Percentiles rank a stretch among this genome's conserved stretches.
Conservation (phyloP, 495 filamentous ascomycete genomes). For the Aspergillus saccharolyticus region DNA sequence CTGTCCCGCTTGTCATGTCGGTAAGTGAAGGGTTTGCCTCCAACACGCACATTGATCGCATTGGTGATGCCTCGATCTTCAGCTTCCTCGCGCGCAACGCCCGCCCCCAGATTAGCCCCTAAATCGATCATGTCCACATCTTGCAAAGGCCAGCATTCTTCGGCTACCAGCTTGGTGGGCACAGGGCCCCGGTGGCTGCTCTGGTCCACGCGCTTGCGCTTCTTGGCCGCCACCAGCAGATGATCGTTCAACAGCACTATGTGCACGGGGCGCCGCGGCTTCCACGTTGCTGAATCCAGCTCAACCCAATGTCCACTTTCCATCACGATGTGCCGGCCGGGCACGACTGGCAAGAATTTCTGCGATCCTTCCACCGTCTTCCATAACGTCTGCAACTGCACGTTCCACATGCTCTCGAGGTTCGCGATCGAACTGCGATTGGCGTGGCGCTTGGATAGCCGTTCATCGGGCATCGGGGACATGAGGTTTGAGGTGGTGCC, state of each 20-base stretch:
- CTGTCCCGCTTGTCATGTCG: conserved; percentile 70
- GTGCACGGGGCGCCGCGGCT: conserved; percentile 75
- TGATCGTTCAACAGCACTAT: conserved; percentile 94
- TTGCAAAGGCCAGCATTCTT: conserved; percentile 89
- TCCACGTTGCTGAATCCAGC: conserved; percentile 95
- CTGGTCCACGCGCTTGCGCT: conserved; percentile 80
- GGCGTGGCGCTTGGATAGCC: conserved; percentile 42
- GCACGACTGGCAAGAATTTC: conserved; percentile 87
- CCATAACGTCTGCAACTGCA: conserved; percentile 76
- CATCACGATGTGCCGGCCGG: conserved; percentile 84
- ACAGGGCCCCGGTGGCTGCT: conserved; percentile 54
- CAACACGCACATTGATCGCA: conserved; percentile 86
- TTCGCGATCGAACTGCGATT: conserved; percentile 71
- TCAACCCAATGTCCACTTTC: conserved; percentile 92
- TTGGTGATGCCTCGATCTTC: conserved; percentile 67
- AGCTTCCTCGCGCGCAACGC: conserved; percentile 48
- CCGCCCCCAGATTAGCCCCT: conserved; percentile 54
- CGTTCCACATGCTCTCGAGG: conserved; percentile 90
- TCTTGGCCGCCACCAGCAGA: conserved; percentile 79
- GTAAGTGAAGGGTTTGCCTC: conserved; percentile 89
- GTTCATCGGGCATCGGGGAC: conserved; percentile 44
- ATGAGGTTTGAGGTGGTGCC: conserved; percentile 39
- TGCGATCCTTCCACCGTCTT: conserved; percentile 95
- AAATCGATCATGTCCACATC: conserved; percentile 94
- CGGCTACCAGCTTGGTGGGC: conserved; percentile 77